phyloP scores from a whole-genome alignment of 257 asterid species.

The Nicotiana benthamiana region DNA sequence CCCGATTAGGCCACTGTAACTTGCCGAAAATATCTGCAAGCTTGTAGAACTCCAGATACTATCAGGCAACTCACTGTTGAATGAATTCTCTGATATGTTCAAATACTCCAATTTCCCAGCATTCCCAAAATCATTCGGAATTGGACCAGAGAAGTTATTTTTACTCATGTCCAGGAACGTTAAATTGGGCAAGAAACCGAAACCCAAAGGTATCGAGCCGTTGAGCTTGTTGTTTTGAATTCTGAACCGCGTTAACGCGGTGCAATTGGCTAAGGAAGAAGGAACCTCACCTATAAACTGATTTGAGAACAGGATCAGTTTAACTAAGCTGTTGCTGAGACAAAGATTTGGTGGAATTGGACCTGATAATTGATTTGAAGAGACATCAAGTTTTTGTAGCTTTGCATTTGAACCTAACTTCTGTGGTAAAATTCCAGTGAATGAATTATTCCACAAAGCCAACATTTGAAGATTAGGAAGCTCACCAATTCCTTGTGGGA shows the following conservation, averaged over 20 bases:
- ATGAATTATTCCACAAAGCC: conserved; percentile 72
- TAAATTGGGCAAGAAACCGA: conserved; percentile 58
- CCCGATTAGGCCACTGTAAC: conserved; percentile 38
- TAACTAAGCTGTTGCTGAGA: conserved; percentile 34
- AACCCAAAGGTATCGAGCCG: conserved; percentile 75
- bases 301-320: conserved; percentile 70
- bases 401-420: conserved; percentile 60
- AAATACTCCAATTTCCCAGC: conserved; percentile 44
- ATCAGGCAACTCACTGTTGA: conserved; percentile 47
- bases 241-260: conserved; percentile 47
- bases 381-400: conserved; percentile 63
- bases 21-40: conserved; percentile 54
- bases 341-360: conserved; percentile 74
- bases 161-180: conserved; percentile 63
- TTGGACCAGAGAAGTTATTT: conserved; percentile 51
- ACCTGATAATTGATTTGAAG: conserved; percentile 65
- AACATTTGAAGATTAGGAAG: conserved; percentile 56
- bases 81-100: conserved; percentile 54
- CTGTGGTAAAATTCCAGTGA: conserved; percentile 63
- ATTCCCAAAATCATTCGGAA: conserved; percentile 66
- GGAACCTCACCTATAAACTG: conserved; percentile 59
- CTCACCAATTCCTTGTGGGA: conserved; percentile 64
- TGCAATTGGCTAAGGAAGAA: conserved; percentile 53
- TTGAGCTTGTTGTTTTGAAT: conserved; percentile 64
- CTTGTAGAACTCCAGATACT: conserved; percentile 64